phyloP scores from a whole-genome alignment of 108 stramenopile genomes.

The Conticribra weissflogii region DNA sequence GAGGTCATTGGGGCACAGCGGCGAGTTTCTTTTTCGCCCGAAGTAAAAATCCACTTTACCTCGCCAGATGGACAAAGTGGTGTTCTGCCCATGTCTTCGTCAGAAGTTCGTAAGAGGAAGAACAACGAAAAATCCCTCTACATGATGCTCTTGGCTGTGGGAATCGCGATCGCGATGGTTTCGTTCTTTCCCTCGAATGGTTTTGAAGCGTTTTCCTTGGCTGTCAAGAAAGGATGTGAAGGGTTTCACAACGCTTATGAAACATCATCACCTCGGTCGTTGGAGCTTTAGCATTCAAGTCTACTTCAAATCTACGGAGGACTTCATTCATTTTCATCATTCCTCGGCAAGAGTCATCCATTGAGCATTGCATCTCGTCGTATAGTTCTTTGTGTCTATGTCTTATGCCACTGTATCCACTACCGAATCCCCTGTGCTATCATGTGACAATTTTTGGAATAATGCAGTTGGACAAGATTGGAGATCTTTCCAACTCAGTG shows the following conservation, averaged over 20 bases:
- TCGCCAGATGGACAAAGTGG: neutral
- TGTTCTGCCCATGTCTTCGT: neutral
- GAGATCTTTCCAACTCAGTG: neutral
- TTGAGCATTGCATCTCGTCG: no score
- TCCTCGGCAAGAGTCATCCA: no score
- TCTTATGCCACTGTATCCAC: no score
- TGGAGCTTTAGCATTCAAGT: neutral
- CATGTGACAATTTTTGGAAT: neutral
- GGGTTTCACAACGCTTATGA: neutral
- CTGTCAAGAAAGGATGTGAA: neutral
- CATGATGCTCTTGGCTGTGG: conserved; percentile 33
- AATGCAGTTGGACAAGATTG: neutral
- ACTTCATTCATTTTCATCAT: no score
- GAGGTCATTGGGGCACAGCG: neutral
- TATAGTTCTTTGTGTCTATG: neutral
- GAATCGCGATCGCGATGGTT: conserved; percentile 23
- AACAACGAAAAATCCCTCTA: conserved; percentile 23
- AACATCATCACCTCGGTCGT: neutral
- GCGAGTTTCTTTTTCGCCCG: conserved; percentile 31
- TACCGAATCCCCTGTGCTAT: neutral
- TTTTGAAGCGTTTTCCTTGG: neutral
- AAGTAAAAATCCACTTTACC: conserved; percentile 22
- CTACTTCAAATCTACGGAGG: neutral
- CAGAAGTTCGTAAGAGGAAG: neutral
- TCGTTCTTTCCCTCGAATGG: conserved; percentile 15